phyloP scores from a whole-genome alignment of 1,284 basidiomycete species.

The Afroboletus lepidellus region DNA sequence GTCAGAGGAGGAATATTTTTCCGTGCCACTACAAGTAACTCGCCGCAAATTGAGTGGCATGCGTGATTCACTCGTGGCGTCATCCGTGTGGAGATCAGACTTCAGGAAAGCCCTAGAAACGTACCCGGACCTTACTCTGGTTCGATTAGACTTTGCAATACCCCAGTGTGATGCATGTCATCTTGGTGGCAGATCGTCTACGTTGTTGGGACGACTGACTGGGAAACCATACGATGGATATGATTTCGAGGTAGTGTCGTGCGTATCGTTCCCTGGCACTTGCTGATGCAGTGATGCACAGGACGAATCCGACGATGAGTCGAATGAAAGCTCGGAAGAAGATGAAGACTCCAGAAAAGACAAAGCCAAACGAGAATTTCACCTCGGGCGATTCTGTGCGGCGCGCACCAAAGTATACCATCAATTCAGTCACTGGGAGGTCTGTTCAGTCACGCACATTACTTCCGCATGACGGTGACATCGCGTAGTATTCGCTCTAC shows the following conservation, averaged over 20 bases:
- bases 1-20: constrained; percentile 66
- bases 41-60: constrained; percentile 67
- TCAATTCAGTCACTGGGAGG: constrained; percentile 84
- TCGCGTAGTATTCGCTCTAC: constrained; percentile 59
- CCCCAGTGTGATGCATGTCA: constrained; percentile 78
- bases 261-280: background rate
- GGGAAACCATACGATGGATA: constrained; percentile 59
- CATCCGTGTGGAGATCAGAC: constrained; percentile 73
- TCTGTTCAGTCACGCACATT: constrained; percentile 33
- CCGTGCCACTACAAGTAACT: constrained; percentile 59
- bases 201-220: constrained; percentile 52
- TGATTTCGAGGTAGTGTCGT: constrained; percentile 51
- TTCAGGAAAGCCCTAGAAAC: constrained; percentile 65
- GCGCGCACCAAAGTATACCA: constrained; percentile 69
- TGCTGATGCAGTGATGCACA: constrained; percentile 8
- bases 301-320: constrained; percentile 22
- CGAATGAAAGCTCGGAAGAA: constrained; percentile 9
- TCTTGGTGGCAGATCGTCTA: constrained; percentile 66
- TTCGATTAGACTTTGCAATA: constrained; percentile 52
- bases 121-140: constrained; percentile 62
- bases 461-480: constrained; percentile 5
- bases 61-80: constrained; percentile 70
- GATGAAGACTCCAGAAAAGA: constrained; percentile 24
- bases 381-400: constrained; percentile 77
- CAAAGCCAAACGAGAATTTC: constrained; percentile 32